Conservation (phyloP, 805 yeast species). For the Yarrowia osloensis region DNA sequence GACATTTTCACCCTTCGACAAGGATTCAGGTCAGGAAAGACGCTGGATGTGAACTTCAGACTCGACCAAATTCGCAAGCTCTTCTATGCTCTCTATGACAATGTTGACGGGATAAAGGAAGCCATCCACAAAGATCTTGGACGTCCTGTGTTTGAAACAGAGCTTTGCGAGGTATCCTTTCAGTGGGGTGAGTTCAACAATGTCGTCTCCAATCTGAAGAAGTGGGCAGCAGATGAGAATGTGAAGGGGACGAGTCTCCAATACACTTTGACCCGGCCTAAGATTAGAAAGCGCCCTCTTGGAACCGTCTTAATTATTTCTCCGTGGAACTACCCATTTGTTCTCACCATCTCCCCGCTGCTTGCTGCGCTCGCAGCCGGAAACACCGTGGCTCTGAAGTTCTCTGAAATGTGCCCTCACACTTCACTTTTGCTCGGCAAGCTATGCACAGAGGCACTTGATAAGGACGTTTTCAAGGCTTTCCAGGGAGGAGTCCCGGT, state of each 20-base stretch:
- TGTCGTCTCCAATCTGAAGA: slow-evolving; percentile 58
- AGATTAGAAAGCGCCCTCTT: slow-evolving; percentile 41
- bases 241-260: slow-evolving; percentile 32
- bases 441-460: slow-evolving; percentile 56
- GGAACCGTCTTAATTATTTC: slow-evolving; percentile 73
- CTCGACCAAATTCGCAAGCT: slow-evolving; percentile 65
- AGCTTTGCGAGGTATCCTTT: slow-evolving; percentile 56
- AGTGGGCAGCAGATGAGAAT: slow-evolving; percentile 59
- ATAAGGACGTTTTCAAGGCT: slow-evolving; percentile 56
- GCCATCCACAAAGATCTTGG: slow-evolving; percentile 70
- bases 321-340: slow-evolving; percentile 78
- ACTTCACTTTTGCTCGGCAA: slow-evolving; percentile 58
- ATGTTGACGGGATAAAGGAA: slow-evolving; percentile 53
- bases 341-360: slow-evolving; percentile 63
- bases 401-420: slow-evolving; percentile 67
- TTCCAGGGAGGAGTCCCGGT: slow-evolving; percentile 75
- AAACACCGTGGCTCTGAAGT: slow-evolving; percentile 72
- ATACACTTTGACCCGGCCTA: slow-evolving; percentile 37
- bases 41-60: slow-evolving; percentile 56
- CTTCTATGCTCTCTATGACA: slow-evolving; percentile 64
- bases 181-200: slow-evolving; percentile 57
- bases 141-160: slow-evolving; percentile 63
- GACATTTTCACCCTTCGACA: slow-evolving; percentile 33
- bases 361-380: slow-evolving; percentile 84
- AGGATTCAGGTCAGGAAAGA: slow-evolving; percentile 50